Percentiles rank a stretch among this genome's conserved stretches.
These are phyloP conservation scores for Ceraceosorus guamensis DNA, from an alignment of 1,284 basidiomycete genomes.

Conservation along the genomic window DNA sequence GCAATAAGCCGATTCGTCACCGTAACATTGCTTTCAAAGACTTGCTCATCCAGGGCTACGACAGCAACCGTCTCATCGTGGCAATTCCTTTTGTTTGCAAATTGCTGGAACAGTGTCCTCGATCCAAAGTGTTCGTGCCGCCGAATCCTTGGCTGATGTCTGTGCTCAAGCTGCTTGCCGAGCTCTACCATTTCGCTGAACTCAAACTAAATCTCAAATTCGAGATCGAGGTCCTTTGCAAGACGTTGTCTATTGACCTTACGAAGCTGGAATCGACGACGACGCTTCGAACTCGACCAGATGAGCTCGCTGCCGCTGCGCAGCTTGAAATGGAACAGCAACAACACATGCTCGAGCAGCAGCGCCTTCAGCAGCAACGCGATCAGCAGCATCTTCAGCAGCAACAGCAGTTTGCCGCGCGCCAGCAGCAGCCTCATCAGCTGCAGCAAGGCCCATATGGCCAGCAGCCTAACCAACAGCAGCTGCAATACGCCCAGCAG, in stretches of 20 bases:
- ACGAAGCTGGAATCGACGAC: constrained; percentile 77
- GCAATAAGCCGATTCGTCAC: constrained; percentile 84
- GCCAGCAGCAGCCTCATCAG: constrained; percentile 5
- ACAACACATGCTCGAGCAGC: constrained; percentile 12
- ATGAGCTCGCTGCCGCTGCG: constrained; percentile 44
- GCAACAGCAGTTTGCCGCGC: neutral
- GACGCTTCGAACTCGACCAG: constrained; percentile 61
- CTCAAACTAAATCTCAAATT: constrained; percentile 96
- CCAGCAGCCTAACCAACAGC: constrained; percentile 6
- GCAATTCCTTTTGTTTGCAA: constrained; percentile 99
- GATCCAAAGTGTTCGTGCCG: constrained; percentile 83
- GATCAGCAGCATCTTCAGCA: constrained; percentile 12
- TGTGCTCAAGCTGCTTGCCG: constrained; percentile 79
- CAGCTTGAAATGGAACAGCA: constrained; percentile 20
- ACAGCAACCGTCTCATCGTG: constrained; percentile 80
- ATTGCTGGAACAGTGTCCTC: constrained; percentile 79
- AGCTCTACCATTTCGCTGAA: constrained; percentile 94
- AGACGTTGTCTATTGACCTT: constrained; percentile 78
- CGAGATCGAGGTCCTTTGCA: constrained; percentile 96
- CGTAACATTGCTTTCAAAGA: constrained; percentile 95
- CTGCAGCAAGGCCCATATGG: neutral
- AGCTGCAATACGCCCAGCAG: constrained; percentile 2
- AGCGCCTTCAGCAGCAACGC: constrained; percentile 21
- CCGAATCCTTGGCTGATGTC: constrained; percentile 99
- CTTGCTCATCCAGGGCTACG: constrained; percentile 87